Base-by-base conservation (phyloP, 257 asterid genomes). In the Penstemon barbatus region DNA sequence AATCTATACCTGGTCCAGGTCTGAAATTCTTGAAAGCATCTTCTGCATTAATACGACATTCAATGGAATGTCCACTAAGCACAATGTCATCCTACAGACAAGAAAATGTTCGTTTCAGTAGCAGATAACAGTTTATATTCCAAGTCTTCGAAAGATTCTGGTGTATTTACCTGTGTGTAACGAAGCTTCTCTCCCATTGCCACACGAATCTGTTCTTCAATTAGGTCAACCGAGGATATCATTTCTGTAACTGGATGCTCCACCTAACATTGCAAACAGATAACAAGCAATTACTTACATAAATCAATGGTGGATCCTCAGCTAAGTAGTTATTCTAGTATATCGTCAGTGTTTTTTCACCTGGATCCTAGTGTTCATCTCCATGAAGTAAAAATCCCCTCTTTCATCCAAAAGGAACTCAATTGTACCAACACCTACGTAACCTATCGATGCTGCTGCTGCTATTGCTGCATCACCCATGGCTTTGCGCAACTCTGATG, bases 391-490 rank as follows among this genome's bases (percentile, higher is more conserved):
- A 78, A 94, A 94, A 44, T 95, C 84, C 1, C 99, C 99, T 67
- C 99, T 89, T 81, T 94, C 97, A 68, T 94, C 99, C 85, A 94
- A 67, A 80, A 94, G 95, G 83, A 94, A 94, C 82, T 94, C 99
- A 12, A 94, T 69, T 13, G 99, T 94, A 58, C 99, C 99, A 53
- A 94, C 99, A 57, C 99, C 99, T 36, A 94, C 59, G 71, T 94
- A 94, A 58, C 99, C 99, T 73, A 94, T 94, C 13, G 99, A 91
- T 51, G 96, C 91, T 46, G 99, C 99, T n/a, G 99, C 99, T 63
- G 99, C 91, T 61, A 93, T 96, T 66, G 99, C 99, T 63, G 99
- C 99, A 81, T 94, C 99, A 69, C 99, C 99, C 99, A 94, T 94
- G 74, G 97, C 97, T 78, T 88, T 94, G 65, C 99, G 86, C 70